phyloP scores from a whole-genome alignment of 129 eudicot genomes.

The Pittosporum tobira region DNA sequence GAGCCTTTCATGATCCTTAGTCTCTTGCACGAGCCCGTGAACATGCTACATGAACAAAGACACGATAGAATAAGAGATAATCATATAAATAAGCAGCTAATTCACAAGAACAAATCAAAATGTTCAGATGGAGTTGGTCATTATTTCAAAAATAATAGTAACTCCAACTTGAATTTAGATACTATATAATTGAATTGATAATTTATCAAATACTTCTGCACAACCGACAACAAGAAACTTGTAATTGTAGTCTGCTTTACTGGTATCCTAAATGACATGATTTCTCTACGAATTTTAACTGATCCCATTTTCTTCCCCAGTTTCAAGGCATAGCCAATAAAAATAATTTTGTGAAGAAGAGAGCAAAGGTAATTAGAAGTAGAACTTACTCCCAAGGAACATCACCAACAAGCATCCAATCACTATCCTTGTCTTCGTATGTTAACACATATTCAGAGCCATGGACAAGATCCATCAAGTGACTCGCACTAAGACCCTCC shows the following conservation, averaged over 20 bases:
- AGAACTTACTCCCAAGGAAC: constrained; percentile 95
- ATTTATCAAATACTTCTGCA: neutral
- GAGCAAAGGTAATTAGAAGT: neutral
- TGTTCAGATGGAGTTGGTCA: neutral
- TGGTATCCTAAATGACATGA: neutral
- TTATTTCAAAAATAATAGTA: neutral
- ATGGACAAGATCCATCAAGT: constrained; percentile 51
- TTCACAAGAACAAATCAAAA: neutral
- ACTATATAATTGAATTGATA: neutral
- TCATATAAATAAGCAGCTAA: neutral
- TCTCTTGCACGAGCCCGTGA: constrained; percentile 78
- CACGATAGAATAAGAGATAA: neutral
- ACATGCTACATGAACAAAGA: constrained; percentile 51
- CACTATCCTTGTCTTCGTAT: constrained; percentile 92
- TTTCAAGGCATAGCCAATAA: neutral
- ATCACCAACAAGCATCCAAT: constrained; percentile 99
- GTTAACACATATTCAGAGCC: constrained; percentile 83
- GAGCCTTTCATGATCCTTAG: constrained; percentile 93
- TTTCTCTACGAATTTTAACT: neutral
- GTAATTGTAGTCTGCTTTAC: neutral
- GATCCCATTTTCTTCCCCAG: neutral
- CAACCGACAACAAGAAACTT: neutral
- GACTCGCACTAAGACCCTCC: constrained; percentile 62
- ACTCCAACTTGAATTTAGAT: neutral
- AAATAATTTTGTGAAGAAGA: neutral